Evolutionary conservation across 2,329 filamentous ascomycete genomes (phyloP).

Genomic region (Xylariaceae sp.): DNA sequence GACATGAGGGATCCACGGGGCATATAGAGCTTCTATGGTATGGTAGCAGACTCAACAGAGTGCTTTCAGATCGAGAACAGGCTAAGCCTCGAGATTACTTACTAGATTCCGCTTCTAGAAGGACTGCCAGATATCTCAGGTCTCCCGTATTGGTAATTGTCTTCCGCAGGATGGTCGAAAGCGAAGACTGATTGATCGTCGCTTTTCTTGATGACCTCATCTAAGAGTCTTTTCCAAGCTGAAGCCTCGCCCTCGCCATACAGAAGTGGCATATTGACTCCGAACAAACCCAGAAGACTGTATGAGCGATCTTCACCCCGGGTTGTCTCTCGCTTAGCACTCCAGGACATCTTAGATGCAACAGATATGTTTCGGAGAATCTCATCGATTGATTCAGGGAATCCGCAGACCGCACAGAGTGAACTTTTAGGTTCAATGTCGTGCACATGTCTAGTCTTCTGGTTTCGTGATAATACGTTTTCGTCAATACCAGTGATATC

Average conservation of each 20-base stretch:
- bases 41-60: too few species aligned
- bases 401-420: constrained; percentile 2
- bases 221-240: constrained; percentile 5
- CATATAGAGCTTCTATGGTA: too few species aligned
- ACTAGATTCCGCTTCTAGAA: too few species aligned
- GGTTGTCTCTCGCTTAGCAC: constrained; percentile 7
- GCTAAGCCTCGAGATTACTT: too few species aligned
- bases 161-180: not conserved
- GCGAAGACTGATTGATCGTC: constrained; percentile 8
- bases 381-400: constrained; percentile 5
- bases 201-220: constrained; percentile 12
- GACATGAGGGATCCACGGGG: too few species aligned
- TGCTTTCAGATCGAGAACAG: too few species aligned
- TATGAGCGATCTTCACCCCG: constrained; percentile 8
- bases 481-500: constrained; percentile 11
- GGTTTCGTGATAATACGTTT: constrained; percentile 4
- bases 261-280: constrained; percentile 15
- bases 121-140: too few species aligned
- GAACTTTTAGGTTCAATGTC: not conserved
- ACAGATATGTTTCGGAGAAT: constrained; percentile 1
- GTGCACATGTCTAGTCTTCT: not conserved
- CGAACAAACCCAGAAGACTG: constrained; percentile 15
- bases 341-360: constrained; percentile 13
- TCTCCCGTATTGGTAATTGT: too few species aligned
- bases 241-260: constrained; percentile 4